A percentile compares a stretch with the other conserved stretches of the same genome.
Evolutionary conservation across 352 stramenopile genomes (phyloP).

Genomic region (Globisporangium nunn): DNA sequence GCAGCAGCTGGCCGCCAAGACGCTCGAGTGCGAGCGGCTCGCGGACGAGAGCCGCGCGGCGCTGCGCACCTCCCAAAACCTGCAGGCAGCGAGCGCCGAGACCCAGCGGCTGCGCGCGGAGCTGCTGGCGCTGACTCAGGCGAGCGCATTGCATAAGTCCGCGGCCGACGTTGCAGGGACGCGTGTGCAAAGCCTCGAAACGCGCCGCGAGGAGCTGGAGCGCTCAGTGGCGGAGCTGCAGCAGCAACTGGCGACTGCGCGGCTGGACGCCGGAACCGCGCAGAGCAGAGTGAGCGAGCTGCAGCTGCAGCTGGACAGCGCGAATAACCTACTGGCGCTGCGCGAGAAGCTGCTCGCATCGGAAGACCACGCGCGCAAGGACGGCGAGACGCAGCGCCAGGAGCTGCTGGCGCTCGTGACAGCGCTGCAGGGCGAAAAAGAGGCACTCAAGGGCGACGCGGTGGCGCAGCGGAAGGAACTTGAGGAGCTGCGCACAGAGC

Average conservation of each 20-base stretch:
- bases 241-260: constrained; percentile 19
- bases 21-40: constrained; percentile 31
- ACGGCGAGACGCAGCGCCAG: constrained; percentile 35
- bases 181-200: constrained; percentile 25
- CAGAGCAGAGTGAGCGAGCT: constrained; percentile 41
- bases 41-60: constrained; percentile 16
- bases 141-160: constrained; percentile 3
- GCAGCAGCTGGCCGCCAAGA: constrained; percentile 34
- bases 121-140: constrained; percentile 17
- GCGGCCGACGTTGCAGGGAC: constrained; percentile 24
- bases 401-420: constrained; percentile 33
- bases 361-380: constrained; percentile 31
- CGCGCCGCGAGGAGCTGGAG: constrained; percentile 24
- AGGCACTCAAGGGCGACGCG: constrained; percentile 20
- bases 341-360: constrained; percentile 46
- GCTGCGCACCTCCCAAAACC: constrained; percentile 24
- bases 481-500: constrained; percentile 18
- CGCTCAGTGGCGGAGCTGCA: constrained; percentile 27
- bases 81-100: constrained; percentile 35
- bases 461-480: constrained; percentile 20
- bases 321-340: constrained; percentile 26
- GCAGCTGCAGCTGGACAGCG: constrained; percentile 39
- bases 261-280: constrained; percentile 38
- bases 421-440: constrained; percentile 38
- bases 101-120: constrained; percentile 32